Base-by-base conservation (phyloP, 2,329 filamentous ascomycete species). In the Aspergillaceae sp. region DNA sequence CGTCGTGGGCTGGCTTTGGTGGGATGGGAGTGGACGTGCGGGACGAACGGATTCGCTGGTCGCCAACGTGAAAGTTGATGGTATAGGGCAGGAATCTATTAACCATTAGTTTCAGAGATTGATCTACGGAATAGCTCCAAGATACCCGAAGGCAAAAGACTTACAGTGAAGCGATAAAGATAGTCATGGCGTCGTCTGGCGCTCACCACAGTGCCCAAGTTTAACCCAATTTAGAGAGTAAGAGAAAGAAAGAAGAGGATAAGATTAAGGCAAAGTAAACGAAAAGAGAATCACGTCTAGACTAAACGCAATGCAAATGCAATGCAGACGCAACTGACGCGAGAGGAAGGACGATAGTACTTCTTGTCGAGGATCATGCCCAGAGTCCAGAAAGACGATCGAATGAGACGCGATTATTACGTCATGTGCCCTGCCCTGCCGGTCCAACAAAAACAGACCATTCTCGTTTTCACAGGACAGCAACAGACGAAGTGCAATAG, bases 61-160 rank as follows among this genome's bases (percentile, higher is more conserved):
- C 57, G 40, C 67, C 79, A 47, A 86, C 75, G 56, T 83, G 83
- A 66, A 97, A 97, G 66, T 94, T 83, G 60, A 95, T 76, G 36
- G 91, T 97, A 66, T 94, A 90, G 32, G 91, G 91, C 33, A 96
- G 79, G 64, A 95, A 95, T 47, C 90, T 95, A 19, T 10, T 9
- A 29, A 35, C 29, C 4, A 27, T 34, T n/a, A 35, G 10, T 28
- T 19, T 19, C 10, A 34, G 29, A 19, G 19, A 19, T 19, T 19
- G 19, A 19, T 19, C 19, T 19, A 19, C 19, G 19, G 19, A 19
- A 19, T 19, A 19, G 19, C 19, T 19, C 19, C 19, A 19, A 19
- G 19, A 19, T 19, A 19, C 19, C 19, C 3, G 19, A 42, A 33
- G 27, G 32, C 19, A 19, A 19, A 2, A 11, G 10, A 37, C 45